phyloP scores from a whole-genome alignment of 345 rosid genomes.

The Corchorus capsularis region DNA sequence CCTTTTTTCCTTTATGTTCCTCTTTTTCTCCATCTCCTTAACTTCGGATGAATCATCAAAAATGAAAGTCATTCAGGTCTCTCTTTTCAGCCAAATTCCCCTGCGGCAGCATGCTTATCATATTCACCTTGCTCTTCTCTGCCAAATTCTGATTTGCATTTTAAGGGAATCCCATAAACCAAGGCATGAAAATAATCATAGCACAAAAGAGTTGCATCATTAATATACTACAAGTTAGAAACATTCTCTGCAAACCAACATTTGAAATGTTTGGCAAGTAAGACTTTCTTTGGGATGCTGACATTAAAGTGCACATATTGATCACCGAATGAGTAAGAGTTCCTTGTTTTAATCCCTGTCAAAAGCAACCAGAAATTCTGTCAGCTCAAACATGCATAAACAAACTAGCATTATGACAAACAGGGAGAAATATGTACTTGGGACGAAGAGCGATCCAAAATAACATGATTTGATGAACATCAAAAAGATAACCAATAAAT shows the following conservation, averaged over 20 bases:
- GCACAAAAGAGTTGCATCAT: background rate
- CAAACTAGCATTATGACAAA: background rate
- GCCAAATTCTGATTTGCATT: constrained; percentile 41
- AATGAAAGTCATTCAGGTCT: background rate
- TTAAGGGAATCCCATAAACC: background rate
- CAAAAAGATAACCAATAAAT: background rate
- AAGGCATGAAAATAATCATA: too few species aligned
- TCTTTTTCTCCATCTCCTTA: background rate
- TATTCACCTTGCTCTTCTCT: constrained; percentile 89
- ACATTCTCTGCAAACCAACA: background rate
- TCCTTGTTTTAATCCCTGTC: constrained; percentile 83
- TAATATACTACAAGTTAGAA: background rate
- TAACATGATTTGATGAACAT: background rate
- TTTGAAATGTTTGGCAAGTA: background rate
- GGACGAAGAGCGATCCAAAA: background rate
- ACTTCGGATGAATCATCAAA: background rate
- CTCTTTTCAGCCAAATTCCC: constrained; percentile 59
- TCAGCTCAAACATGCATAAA: background rate
- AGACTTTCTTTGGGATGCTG: constrained; percentile 83
- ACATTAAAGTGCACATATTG: constrained; percentile 93
- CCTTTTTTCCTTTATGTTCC: background rate
- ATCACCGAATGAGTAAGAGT: constrained; percentile 73
- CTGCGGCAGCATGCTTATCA: constrained; percentile 71
- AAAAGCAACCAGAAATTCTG: background rate
- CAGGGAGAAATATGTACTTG: background rate